These are phyloP conservation scores for Aegilops bicornis DNA, from an alignment of 176 grass and related monocot genomes.

Conservation along the genomic window DNA sequence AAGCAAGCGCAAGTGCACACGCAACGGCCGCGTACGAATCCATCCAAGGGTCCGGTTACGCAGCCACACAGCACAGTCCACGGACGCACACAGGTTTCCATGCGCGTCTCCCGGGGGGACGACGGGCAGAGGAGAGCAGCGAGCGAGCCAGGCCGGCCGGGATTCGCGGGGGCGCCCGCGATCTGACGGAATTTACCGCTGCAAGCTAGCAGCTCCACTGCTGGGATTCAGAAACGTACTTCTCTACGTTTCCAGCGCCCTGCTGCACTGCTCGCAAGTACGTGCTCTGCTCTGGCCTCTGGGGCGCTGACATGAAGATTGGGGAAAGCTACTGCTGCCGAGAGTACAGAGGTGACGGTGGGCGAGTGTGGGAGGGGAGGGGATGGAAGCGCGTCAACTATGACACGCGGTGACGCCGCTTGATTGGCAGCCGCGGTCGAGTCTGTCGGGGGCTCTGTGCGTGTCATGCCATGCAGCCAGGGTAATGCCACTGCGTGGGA, in stretches of 20 bases:
- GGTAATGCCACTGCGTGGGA: background rate
- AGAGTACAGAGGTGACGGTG: slow-evolving; percentile 16
- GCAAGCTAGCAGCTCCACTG: background rate
- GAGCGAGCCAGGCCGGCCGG: background rate
- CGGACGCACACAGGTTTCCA: background rate
- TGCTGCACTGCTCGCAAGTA: background rate
- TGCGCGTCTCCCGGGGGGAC: slow-evolving; percentile 38
- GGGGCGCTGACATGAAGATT: background rate
- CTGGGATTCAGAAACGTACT: background rate
- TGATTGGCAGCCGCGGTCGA: slow-evolving; percentile 34
- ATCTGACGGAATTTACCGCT: slow-evolving; percentile 31
- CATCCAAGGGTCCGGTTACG: background rate
- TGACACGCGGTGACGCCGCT: background rate
- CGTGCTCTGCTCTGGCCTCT: background rate
- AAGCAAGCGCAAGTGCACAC: slow-evolving; percentile 25
- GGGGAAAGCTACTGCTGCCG: background rate
- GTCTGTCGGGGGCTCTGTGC: slow-evolving; percentile 23
- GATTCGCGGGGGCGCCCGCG: slow-evolving; percentile 38
- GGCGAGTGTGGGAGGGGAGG: background rate
- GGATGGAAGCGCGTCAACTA: slow-evolving; percentile 34
- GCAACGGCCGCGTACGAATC: slow-evolving; percentile 24
- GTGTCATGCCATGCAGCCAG: background rate
- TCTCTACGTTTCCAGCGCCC: slow-evolving; percentile 1
- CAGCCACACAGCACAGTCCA: background rate
- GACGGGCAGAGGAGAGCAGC: background rate